Evolutionary conservation across 2,329 filamentous ascomycete species (phyloP), one percentile per base, ranked within the genome.

Genomic region (Emmonsiellopsis sp.): DNA sequence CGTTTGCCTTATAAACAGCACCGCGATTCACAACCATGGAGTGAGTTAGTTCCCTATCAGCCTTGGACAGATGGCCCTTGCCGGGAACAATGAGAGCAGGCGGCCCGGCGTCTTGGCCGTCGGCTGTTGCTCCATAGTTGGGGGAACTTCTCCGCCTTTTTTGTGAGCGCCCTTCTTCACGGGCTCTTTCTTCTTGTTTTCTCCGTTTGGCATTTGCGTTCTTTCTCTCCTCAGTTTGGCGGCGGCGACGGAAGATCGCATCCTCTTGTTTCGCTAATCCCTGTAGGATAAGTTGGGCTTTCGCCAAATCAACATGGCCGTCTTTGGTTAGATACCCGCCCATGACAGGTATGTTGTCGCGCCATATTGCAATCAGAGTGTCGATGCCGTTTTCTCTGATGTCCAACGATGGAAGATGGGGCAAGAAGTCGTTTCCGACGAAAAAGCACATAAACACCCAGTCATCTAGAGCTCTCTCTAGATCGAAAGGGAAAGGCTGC

Each of bases 381-480:
- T 98, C 92, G 65, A 98, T 98, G 48, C 92, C 92, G 67, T 96
- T 91, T 66, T 98, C 93, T 56, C 93, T 84, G 68, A 98, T 97
- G 69, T 97, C 93, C 55, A 98, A 79, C 63, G 92, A 95, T n/a
- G 93, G 93, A 55, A 98, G 77, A 77, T 98, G 93, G 50, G 93
- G 93, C 61, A 98, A 75, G 74, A 98, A 98, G 75, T 98, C 94
- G 71, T 98, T 98, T 61, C 92, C 92, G 54, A 97, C 92, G 68
- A 97, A 97, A 74, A 94, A 97, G 73, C 92, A 97, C 84, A 97
- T 93, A 70, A 97, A 97, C 11, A 97, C 89, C 93, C 92, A 97
- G 67, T 97, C 92, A 70, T 97, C 93, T 55, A 97, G 81, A 30
- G 91, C 91, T 59, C 93, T 84, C 71, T 98, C 93, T 44, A 98